Evolutionary conservation across 768 basidiomycete genomes (phyloP), one percentile per base, ranked within the genome.

Genomic region (Naganishia kalamii): DNA sequence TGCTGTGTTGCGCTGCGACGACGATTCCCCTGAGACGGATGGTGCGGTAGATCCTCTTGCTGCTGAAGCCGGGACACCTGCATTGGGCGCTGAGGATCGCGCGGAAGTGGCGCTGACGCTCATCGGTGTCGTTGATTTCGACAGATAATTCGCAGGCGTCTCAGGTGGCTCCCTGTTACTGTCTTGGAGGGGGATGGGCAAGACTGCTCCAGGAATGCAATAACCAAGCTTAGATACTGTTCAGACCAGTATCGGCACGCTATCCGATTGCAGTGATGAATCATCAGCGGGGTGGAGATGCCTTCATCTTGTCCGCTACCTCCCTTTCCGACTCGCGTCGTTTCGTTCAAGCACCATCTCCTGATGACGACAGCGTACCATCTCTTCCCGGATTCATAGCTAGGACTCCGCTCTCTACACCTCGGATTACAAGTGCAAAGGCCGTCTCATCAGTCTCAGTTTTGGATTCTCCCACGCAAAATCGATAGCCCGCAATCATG

Each of bases 401-500:
- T 23, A 23, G 35, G 21, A 25, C 27, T 5, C 54, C 30, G 11
- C 13, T 27, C 11, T 10, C n/a, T 19, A 25, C 17, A 57, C 12
- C 48, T 49, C 29, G 27, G 27, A 49, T 5, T 7, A 30, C 27
- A 49, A 17, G 48, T 29, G 4, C 23, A 17, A n/a, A 29, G 1
- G 3, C 3, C 10, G 4, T 37, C 51, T 19, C 32, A 35, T 4
- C 30, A 35, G 17, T 35, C 21, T 19, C 51, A 5, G n/a, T n/a
- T n/a, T 35, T 11, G 15, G n/a, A 32, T 12, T 32, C 13, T 35
- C 3, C 33, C 32, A 52, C 30, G 8, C 15, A 4, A 32, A 29
- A 13, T 10, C 21, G 21, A 40, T 17, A 2, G 1, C 21, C 15
- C 12, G 3, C 37, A 8, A 25, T 30, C 49, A 79, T 79, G 79